Percentiles rank a stretch among this genome's conserved stretches.
phyloP scores from a whole-genome alignment of 2,329 filamentous ascomycete genomes.

The Ophiostoma sp. region DNA sequence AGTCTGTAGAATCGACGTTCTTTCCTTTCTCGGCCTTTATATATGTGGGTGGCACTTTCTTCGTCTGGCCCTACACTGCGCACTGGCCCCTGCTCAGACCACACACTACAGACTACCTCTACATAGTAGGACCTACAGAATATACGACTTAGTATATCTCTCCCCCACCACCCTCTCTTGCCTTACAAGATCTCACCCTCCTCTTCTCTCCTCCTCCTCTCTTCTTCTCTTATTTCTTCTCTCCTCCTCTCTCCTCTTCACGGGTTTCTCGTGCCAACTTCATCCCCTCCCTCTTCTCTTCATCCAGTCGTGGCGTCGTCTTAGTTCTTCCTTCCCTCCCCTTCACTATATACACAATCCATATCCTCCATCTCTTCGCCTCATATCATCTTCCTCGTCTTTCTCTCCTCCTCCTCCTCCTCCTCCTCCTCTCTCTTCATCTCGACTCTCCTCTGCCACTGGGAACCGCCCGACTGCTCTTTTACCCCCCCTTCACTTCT shows the following conservation, averaged over 20 bases:
- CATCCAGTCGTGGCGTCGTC: constrained; percentile 53
- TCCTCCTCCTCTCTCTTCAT: not conserved
- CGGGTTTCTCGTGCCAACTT: constrained; percentile 39
- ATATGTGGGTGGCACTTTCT: constrained; percentile 1
- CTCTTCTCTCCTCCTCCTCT: constrained; percentile 21
- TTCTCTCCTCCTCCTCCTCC: not conserved
- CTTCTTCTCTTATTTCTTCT: constrained; percentile 29
- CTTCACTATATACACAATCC: constrained; percentile 12
- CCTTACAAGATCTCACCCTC: constrained; percentile 38
- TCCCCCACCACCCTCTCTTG: constrained; percentile 44
- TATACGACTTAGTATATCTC: constrained; percentile 40
- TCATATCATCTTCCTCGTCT: constrained; percentile 7
- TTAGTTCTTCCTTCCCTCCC: constrained; percentile 21
- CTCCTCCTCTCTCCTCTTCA: constrained; percentile 49
- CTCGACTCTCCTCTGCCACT: constrained; percentile 10
- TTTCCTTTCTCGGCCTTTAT: constrained; percentile 5
- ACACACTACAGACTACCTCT: not conserved
- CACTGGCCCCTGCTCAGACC: not conserved
- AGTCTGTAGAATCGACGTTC: not conserved
- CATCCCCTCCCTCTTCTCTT: constrained; percentile 48
- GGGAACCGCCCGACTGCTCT: constrained; percentile 27
- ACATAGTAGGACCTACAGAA: not conserved
- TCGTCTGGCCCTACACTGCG: constrained; percentile 6
- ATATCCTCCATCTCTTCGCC: constrained; percentile 10
- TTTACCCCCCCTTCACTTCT: not conserved